Conservation (phyloP, 441 rosid species). For the Adansonia gregorii region DNA sequence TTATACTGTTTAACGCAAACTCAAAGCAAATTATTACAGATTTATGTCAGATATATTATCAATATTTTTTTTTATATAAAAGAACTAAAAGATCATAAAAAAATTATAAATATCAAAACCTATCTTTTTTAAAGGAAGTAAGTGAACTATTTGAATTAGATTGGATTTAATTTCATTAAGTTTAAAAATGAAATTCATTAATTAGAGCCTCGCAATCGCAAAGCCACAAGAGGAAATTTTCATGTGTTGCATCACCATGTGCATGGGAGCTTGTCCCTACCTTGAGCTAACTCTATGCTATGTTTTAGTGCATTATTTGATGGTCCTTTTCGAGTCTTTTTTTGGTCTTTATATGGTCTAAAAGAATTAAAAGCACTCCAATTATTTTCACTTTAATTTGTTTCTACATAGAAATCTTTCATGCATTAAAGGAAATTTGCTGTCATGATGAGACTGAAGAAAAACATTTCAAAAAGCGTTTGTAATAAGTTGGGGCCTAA, state of each 20-base stretch:
- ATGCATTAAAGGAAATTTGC: not conserved
- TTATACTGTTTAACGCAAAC: not conserved
- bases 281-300: not conserved
- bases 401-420: not conserved
- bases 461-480: not conserved
- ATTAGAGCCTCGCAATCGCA: not conserved
- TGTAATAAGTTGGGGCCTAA: not conserved
- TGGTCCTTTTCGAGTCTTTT: conserved; percentile 14
- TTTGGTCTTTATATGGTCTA: not conserved
- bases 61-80: not conserved
- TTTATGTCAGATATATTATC: not conserved
- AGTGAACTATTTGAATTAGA: no score
- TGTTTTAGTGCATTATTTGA: conserved; percentile 9
- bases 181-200: not conserved
- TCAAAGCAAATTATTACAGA: not conserved
- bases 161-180: not conserved
- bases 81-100: no score
- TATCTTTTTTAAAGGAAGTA: no score
- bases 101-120: no score
- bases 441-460: not conserved
- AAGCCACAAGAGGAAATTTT: not conserved
- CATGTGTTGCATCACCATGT: no score
- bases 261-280: not conserved
- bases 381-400: conserved; percentile 21
- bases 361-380: conserved; percentile 1